These are phyloP conservation scores for Barbatosphaeria neglecta DNA, from an alignment of 495 filamentous ascomycete species.

Conservation along the genomic window DNA sequence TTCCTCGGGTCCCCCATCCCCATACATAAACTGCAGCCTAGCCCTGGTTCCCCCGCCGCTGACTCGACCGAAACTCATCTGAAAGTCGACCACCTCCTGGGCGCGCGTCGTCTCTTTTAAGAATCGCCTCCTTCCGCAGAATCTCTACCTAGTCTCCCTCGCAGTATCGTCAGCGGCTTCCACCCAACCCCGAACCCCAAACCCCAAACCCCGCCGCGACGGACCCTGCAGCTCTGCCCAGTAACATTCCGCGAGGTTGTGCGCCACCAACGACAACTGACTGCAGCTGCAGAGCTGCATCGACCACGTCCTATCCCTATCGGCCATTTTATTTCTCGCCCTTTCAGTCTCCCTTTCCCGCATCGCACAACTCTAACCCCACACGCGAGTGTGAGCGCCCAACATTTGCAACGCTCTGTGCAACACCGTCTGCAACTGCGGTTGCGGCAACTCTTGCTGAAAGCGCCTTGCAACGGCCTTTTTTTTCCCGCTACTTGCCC, in stretches of 20 bases:
- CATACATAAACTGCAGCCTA: not conserved
- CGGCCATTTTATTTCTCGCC: constrained; percentile 1
- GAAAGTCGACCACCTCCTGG: not conserved
- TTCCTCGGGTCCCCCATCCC: too few relatives aligned
- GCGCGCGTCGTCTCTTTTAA: not conserved
- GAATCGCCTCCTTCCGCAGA: too few relatives aligned
- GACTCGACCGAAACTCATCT: not conserved
- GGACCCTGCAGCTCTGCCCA: not conserved
- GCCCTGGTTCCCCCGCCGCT: not conserved
- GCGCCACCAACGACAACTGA: not conserved
- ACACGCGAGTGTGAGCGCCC: not conserved
- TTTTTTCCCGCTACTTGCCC: not conserved
- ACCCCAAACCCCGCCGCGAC: not conserved
- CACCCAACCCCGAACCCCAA: too few relatives aligned
- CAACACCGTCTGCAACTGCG: not conserved
- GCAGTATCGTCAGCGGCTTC: not conserved
- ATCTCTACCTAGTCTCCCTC: too few relatives aligned
- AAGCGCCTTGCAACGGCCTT: not conserved
- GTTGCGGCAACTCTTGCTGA: too few relatives aligned
- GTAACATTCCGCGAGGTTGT: not conserved
- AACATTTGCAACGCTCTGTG: not conserved
- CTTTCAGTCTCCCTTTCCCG: constrained; percentile 3
- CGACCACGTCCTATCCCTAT: constrained; percentile 1
- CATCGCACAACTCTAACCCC: constrained; percentile 12
- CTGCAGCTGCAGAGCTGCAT: not conserved